Evolutionary conservation across 2,329 filamentous ascomycete species (phyloP), one percentile per base, ranked within the genome.

Genomic region (Penicillium sp.): DNA sequence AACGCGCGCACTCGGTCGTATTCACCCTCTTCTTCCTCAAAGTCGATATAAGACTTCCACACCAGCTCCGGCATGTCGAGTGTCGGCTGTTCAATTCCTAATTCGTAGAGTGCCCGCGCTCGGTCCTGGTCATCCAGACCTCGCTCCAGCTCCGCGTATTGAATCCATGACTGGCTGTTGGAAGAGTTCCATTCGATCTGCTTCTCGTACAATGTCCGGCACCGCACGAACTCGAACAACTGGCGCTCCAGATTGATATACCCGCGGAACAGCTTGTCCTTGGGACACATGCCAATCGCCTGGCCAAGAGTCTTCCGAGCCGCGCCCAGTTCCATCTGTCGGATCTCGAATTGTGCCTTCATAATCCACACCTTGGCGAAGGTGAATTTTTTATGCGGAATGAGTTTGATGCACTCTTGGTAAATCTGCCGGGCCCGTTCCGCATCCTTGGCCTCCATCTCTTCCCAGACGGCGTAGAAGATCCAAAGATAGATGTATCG

Each of bases 21-120:
- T 73, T 97, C 91, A 67, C 87, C 90, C 73, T 96, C 91, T 66
- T 96, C 91, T 70, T 97, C 93, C 75, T 99, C 94, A 69, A 97
- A 97, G 74, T 99, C 94, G 65, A 99, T 97, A 74, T 96, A 99
- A 1, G 92, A 87, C 77, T 97, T 97, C 94, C 94, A 99, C 1
- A 97, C 81, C 48, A 97, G 81, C 77, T 99, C 94, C 0, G 94
- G 94, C 94, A 99, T 99, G 73, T 99, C 94, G 13, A 99, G 81
- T 28, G 87, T 83, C 1, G 87, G 82, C 72, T 97, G 92, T 45
- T 84, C 81, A 56, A 97, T 88, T 2, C 91, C 93, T 24, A 97
- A 81, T 75, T 97, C 93, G 70, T 92, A 97, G 64, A 99, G 96
- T 42, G 89, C 92, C 39, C 94, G 83, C 14, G 91, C 87, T 26